Evolutionary conservation across 805 yeast species (phyloP), one percentile per base, ranked within the genome.

Genomic region (Millerago galiae): DNA sequence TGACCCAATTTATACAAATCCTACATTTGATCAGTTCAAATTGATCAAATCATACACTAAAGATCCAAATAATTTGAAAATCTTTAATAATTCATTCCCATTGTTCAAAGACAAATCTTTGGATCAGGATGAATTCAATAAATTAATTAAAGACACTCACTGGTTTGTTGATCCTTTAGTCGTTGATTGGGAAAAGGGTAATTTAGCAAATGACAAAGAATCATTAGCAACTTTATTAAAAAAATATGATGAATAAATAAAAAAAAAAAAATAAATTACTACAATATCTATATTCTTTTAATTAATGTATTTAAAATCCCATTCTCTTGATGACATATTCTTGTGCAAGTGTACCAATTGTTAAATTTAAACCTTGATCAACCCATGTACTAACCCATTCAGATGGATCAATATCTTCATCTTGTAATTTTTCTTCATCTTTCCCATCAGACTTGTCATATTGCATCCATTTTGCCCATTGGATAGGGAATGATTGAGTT

Each of bases 401-500:
- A 34, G 82, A 68, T n/a, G 91, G 90, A 53, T 83, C 89, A 12
- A 81, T 71, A 9, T 70, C 79, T 45, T 77, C 78, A n/a, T 56
- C 61, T 6, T 55, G 55, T 12, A 53, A 60, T 62, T 30, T 52
- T 58, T n/a, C 49, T 9, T 40, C 45, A 6, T 47, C 58, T 8
- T 45, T 50, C 43, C 29, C 50, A 47, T 32, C 49, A 46, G 41
- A 44, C 21, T 42, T 45, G 11, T 39, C 38, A 29, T 44, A 41
- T 47, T 60, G 81, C n/a, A 91, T 71, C 99, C 99, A 93, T n/a
- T 76, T 68, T 9, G 89, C 82, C 99, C 99, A 93, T 58, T 77
- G 81, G 36, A 76, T 59, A 10, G 99, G 98, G 69, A 88, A 83
- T 7, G 95, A 79, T 62, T 93, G 99, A 0, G 98, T 85, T 52